phyloP scores from a whole-genome alignment of 495 filamentous ascomycete species.

The Xylaria longipes region DNA sequence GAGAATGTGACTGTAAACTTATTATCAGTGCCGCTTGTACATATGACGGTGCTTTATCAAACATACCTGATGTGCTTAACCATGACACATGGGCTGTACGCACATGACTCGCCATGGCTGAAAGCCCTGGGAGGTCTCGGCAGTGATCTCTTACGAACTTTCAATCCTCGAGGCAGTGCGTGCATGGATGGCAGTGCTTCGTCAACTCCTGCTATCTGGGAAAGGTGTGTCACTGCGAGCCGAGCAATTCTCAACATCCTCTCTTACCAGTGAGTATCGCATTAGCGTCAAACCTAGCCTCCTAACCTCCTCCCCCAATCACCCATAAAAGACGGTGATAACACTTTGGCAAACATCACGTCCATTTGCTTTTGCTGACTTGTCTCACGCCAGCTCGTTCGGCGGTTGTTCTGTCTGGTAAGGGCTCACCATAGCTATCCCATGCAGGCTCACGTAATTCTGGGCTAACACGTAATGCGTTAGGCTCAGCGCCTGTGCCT shows the following conservation, averaged over 20 bases:
- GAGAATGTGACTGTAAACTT: slow-evolving; percentile 31
- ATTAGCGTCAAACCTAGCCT: neutral
- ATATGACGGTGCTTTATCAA: slow-evolving; percentile 37
- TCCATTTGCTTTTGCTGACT: neutral
- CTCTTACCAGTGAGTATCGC: slow-evolving; percentile 8
- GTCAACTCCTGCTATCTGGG: slow-evolving; percentile 33
- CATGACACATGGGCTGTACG: slow-evolving; percentile 38
- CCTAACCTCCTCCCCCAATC: neutral
- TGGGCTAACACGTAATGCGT: neutral
- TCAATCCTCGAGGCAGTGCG: slow-evolving; percentile 16
- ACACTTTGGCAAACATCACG: neutral
- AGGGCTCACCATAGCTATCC: slow-evolving; percentile 18
- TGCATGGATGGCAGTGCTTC: slow-evolving; percentile 29
- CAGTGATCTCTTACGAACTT: slow-evolving; percentile 18
- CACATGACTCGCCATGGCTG: slow-evolving; percentile 36
- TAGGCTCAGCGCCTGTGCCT: slow-evolving; percentile 40
- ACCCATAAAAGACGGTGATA: neutral
- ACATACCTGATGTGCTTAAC: slow-evolving; percentile 36
- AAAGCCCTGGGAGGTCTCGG: slow-evolving; percentile 26
- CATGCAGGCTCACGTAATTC: too few species aligned
- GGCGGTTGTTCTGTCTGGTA: slow-evolving; percentile 39
- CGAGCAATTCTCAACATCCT: slow-evolving; percentile 35
- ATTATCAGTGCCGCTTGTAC: slow-evolving; percentile 28
- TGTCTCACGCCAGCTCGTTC: slow-evolving; percentile 14
- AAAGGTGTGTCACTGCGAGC: slow-evolving; percentile 32